phyloP scores from a whole-genome alignment of 2,329 filamentous ascomycete genomes.

The Aspergillus awamori region DNA sequence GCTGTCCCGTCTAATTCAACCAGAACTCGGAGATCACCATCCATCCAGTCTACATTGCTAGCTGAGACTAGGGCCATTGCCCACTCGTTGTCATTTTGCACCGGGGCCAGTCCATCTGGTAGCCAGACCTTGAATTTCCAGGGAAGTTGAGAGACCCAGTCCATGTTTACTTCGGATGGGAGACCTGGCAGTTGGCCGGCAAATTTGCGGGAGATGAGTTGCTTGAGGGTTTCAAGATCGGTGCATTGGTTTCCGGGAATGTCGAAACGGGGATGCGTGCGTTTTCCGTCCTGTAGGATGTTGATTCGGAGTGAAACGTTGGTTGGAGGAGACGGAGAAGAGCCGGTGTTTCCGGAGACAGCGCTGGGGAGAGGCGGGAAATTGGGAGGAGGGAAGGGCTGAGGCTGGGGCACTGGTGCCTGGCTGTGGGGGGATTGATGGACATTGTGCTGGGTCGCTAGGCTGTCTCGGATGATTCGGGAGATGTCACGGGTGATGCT shows the following conservation, averaged over 20 bases:
- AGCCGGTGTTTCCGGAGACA: conserved; percentile 9
- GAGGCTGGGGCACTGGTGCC: conserved; percentile 16
- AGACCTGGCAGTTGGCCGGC: conserved; percentile 33
- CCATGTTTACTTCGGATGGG: conserved; percentile 24
- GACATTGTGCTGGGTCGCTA: conserved; percentile 30
- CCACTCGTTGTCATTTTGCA: conserved; percentile 49
- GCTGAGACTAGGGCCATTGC: conserved; percentile 47
- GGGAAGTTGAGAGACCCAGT: conserved; percentile 21
- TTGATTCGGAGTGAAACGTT: conserved; percentile 42
- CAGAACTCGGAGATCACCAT: conserved; percentile 47
- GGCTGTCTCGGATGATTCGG: conserved; percentile 44
- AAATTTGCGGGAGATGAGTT: conserved; percentile 36
- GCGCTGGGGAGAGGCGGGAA: conserved; percentile 21
- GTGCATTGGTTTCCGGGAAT: conserved; percentile 40
- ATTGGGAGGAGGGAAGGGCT: conserved; percentile 24
- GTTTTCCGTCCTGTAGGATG: conserved; percentile 43
- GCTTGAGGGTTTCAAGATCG: conserved; percentile 36
- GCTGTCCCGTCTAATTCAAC: conserved; percentile 36
- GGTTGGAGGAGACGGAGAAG: conserved; percentile 13
- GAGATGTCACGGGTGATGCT: conserved; percentile 46
- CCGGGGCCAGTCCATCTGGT: conserved; percentile 43
- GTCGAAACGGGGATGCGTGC: conserved; percentile 42
- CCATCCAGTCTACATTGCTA: conserved; percentile 52
- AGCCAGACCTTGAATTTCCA: conserved; percentile 47
- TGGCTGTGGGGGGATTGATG: conserved; percentile 17